phyloP scores from a whole-genome alignment of 345 rosid species.

The Bruguiera gymnorhiza region DNA sequence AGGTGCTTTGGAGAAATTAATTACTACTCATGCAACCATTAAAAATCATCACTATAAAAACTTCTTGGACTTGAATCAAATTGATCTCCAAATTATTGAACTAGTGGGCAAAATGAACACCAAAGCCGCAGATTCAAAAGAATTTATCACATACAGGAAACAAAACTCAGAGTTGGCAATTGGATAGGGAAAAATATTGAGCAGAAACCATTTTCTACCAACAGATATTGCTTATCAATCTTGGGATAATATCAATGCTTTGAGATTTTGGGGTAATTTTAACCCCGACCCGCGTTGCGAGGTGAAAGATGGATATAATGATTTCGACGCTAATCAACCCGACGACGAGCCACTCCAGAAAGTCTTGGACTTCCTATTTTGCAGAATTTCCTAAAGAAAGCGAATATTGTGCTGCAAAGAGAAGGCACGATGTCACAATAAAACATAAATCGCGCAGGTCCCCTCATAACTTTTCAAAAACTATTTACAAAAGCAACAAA shows the following conservation, averaged over 20 bases:
- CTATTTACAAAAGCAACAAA: no score
- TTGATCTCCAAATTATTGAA: not conserved
- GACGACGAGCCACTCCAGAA: slow-evolving; percentile 91
- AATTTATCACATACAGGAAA: not conserved
- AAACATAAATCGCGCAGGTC: not conserved
- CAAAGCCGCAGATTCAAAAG: not conserved
- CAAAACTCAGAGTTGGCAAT: not conserved
- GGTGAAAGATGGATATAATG: slow-evolving; percentile 57
- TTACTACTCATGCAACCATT: no score
- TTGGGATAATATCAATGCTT: not conserved
- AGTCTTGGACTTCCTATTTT: slow-evolving; percentile 90
- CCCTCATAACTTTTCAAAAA: no score
- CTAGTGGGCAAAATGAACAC: no score
- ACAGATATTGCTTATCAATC: no score
- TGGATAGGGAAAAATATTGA: not conserved
- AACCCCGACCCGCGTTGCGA: slow-evolving; percentile 42
- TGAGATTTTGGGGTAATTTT: not conserved
- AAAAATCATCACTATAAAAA: not conserved
- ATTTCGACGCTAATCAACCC: slow-evolving; percentile 74
- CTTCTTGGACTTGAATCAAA: no score
- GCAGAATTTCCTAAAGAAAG: slow-evolving; percentile 89
- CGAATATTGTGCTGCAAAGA: slow-evolving; percentile 82
- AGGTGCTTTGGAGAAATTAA: no score
- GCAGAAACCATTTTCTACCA: not conserved
- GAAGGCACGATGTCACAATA: not conserved